These are phyloP conservation scores for Lipomyces chichibuensis DNA, from an alignment of 805 yeast species.

Conservation along the genomic window DNA sequence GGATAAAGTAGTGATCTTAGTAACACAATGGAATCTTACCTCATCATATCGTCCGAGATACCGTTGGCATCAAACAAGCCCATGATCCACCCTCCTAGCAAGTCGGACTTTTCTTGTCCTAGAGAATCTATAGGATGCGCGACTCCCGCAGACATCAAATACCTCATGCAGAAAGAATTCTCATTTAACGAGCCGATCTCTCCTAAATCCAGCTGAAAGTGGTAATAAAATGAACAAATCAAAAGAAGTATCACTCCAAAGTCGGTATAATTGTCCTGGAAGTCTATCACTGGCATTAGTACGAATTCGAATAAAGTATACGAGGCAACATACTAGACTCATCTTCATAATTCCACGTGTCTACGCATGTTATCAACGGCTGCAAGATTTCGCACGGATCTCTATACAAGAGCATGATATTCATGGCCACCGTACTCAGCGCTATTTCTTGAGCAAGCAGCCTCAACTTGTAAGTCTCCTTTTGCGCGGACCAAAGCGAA, in stretches of 20 bases:
- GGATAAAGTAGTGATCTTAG: not conserved
- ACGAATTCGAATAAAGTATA: not conserved
- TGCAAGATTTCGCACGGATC: slow-evolving; percentile 51
- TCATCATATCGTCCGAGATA: slow-evolving; percentile 78
- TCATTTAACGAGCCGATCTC: slow-evolving; percentile 10
- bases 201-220: slow-evolving; percentile 44
- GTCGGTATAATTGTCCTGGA: slow-evolving; percentile 68
- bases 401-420: slow-evolving; percentile 50
- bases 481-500: slow-evolving; percentile 50
- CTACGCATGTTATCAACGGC: slow-evolving; percentile 58
- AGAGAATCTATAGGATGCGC: slow-evolving; percentile 31
- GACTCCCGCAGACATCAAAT: slow-evolving; percentile 30
- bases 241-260: slow-evolving; percentile 65
- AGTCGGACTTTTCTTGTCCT: slow-evolving; percentile 38
- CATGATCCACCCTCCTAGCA: slow-evolving; percentile 71
- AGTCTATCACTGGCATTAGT: slow-evolving; percentile 45
- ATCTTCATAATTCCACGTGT: slow-evolving; percentile 53
- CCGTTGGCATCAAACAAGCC: slow-evolving; percentile 84
- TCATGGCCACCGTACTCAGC: slow-evolving; percentile 49
- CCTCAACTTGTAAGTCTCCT: slow-evolving; percentile 52
- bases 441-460: slow-evolving; percentile 58
- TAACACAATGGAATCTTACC: slow-evolving; percentile 39
- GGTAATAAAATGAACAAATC: slow-evolving; percentile 47
- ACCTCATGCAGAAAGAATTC: slow-evolving; percentile 24
- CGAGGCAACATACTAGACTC: slow-evolving; percentile 48